phyloP scores from a whole-genome alignment of 192 early-diverging fungal species.

The Entomortierella lignicola region DNA sequence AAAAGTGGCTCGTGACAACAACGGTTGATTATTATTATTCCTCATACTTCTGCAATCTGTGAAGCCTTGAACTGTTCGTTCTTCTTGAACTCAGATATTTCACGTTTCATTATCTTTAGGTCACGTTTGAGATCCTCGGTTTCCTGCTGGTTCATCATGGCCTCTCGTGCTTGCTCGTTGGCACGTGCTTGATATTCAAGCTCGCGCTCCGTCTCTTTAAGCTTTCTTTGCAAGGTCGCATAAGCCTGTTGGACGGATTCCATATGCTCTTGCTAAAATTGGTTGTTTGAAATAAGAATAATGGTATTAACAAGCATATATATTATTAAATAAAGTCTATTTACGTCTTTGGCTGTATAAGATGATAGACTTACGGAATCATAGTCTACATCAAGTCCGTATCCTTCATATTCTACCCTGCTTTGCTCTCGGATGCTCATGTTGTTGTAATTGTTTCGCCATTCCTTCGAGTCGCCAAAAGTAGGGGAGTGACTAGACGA shows the following conservation, averaged over 20 bases:
- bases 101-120: slow-evolving; percentile 19
- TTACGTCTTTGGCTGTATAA: not conserved
- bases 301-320: not conserved
- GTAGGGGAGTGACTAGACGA: slow-evolving; percentile 6
- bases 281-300: not conserved
- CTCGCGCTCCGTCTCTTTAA: slow-evolving; percentile 23
- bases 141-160: slow-evolving; percentile 36
- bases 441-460: slow-evolving; percentile 28
- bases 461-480: slow-evolving; percentile 15
- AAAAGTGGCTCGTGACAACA: no score
- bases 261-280: slow-evolving; percentile 8
- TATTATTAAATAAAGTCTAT: no score
- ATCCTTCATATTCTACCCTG: slow-evolving; percentile 33
- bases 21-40: not conserved
- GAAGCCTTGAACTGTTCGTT: slow-evolving; percentile 29
- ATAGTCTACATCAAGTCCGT: slow-evolving; percentile 23
- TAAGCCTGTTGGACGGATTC: slow-evolving; percentile 28
- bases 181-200: slow-evolving; percentile 35
- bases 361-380: slow-evolving; percentile 21
- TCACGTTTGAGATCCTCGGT: slow-evolving; percentile 32
- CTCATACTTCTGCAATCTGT: slow-evolving; percentile 28
- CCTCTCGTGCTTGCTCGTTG: slow-evolving; percentile 30
- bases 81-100: slow-evolving; percentile 21
- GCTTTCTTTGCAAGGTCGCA: slow-evolving; percentile 25
- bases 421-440: slow-evolving; percentile 40